Percentiles rank a stretch among this genome's conserved stretches.
Conservation (phyloP, 257 asterid species). For the Solanum pinnatisectum region DNA sequence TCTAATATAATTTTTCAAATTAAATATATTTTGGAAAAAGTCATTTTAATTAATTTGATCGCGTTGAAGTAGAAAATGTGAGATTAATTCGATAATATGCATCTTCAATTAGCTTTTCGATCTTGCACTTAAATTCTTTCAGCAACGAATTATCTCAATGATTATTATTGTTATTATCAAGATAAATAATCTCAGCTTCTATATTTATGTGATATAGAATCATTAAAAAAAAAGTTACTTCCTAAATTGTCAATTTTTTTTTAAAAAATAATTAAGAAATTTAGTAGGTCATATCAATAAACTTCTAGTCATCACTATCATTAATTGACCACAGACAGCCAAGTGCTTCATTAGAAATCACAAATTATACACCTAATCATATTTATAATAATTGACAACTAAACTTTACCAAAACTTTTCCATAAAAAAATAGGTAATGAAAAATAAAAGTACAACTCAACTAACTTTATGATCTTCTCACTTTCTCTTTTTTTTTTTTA, state of each 20-base stretch:
- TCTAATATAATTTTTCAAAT: no score
- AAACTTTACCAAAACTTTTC: neutral
- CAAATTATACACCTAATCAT: neutral
- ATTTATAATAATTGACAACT: neutral
- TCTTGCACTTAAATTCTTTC: no score
- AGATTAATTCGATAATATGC: neutral
- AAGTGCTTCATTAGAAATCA: neutral
- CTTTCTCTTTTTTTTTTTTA: neutral
- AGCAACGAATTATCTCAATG: neutral
- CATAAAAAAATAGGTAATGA: neutral
- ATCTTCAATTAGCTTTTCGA: no score
- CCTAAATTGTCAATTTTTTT: neutral
- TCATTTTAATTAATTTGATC: neutral
- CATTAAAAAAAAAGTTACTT: no score
- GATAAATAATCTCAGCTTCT: neutral
- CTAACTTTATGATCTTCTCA: neutral
- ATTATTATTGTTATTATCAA: neutral
- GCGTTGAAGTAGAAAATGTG: neutral
- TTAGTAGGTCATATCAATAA: neutral
- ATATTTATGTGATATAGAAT: no score
- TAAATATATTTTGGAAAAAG: no score
- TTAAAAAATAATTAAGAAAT: neutral
- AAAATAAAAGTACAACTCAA: neutral
- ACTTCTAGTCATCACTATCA: neutral
- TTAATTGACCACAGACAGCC: neutral